Conservation (phyloP, 495 filamentous ascomycete species). For the Penicillium angulare region DNA sequence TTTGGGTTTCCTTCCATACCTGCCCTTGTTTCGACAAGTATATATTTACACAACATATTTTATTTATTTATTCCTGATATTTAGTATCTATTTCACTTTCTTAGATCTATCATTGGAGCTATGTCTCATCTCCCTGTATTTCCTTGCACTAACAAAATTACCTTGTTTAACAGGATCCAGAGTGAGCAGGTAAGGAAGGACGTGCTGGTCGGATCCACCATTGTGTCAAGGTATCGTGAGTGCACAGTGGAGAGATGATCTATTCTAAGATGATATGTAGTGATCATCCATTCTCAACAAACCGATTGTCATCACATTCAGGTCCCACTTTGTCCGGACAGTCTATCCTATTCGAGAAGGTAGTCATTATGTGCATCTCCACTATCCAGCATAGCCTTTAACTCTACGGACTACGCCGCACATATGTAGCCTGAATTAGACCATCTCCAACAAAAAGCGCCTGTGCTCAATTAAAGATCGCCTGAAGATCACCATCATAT, state of each 20-base stretch:
- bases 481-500: no score
- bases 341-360: background rate
- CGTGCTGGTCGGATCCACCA: background rate
- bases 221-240: background rate
- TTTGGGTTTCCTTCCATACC: background rate
- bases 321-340: no score
- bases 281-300: conserved; percentile 7
- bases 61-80: background rate
- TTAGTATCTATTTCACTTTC: background rate
- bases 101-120: background rate
- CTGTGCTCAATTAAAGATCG: no score
- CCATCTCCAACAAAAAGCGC: no score
- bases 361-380: background rate
- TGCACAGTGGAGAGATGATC: no score
- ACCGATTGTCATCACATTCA: background rate
- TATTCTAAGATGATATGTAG: conserved; percentile 6
- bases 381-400: background rate
- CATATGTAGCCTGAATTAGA: no score
- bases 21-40: conserved; percentile 21
- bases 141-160: no score
- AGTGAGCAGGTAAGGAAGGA: background rate
- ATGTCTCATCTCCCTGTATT: no score
- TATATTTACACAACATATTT: conserved; percentile 23
- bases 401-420: no score
- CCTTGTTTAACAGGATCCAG: background rate